A percentile compares a stretch with the other conserved stretches of the same genome.
Evolutionary conservation across 257 asterid genomes (phyloP).

Genomic region (Nicotiana paniculata): DNA sequence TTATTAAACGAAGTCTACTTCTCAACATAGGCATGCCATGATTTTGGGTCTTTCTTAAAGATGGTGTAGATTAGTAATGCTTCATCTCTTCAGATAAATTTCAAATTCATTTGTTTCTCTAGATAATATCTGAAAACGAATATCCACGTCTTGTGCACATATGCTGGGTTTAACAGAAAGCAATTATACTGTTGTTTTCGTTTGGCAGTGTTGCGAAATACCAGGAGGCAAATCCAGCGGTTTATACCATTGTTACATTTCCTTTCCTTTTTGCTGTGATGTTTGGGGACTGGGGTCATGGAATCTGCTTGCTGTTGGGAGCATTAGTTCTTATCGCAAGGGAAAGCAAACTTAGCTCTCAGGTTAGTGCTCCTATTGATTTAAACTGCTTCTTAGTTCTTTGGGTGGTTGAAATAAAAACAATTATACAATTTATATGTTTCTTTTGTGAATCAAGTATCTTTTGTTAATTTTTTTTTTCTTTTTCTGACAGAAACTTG

Average conservation of each 20-base stretch:
- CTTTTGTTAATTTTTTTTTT: not conserved
- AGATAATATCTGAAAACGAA: not conserved
- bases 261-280: conserved; percentile 22
- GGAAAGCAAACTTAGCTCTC: conserved; percentile 46
- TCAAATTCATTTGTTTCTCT: not conserved
- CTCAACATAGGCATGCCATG: not conserved
- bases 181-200: not conserved
- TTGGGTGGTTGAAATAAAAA: not conserved
- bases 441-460: not conserved
- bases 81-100: not conserved
- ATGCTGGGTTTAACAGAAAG: not conserved
- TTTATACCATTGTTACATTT: conserved; percentile 18
- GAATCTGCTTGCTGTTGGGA: conserved; percentile 20
- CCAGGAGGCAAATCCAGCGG: conserved; percentile 20
- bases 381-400: not conserved
- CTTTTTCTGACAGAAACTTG: conserved; percentile 69
- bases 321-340: conserved; percentile 10
- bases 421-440: not conserved
- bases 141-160: not conserved
- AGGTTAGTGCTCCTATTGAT: conserved; percentile 41
- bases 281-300: conserved; percentile 27
- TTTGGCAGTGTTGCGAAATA: conserved; percentile 18
- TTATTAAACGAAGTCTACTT: not conserved
- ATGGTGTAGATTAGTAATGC: not conserved
- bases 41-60: not conserved